A percentile compares a stretch with the other conserved stretches of the same genome.
These are phyloP conservation scores for Eimeria tenella DNA, from an alignment of 169 alveolate genomes.

Conservation along the genomic window DNA sequence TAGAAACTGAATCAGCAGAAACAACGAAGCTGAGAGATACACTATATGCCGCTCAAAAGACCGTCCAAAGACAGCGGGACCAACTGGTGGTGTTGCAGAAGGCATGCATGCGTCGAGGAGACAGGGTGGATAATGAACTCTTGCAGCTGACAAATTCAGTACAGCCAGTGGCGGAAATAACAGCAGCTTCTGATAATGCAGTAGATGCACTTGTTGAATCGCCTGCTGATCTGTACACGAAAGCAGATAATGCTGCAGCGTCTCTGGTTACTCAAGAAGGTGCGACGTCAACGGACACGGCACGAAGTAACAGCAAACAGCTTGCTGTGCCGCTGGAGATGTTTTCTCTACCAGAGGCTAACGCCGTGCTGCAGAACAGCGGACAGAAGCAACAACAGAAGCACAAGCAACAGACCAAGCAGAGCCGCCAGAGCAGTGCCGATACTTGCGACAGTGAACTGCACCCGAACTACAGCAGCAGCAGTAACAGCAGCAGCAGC, in stretches of 20 bases:
- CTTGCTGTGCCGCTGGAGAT: neutral
- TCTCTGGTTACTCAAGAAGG: neutral
- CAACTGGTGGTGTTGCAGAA: conserved; percentile 42
- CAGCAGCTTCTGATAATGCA: neutral
- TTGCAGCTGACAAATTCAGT: neutral
- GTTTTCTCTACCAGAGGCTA: neutral
- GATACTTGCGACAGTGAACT: conserved; percentile 42
- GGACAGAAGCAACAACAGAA: conserved; percentile 7
- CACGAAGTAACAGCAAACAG: neutral
- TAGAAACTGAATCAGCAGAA: conserved; percentile 30
- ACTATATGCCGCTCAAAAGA: conserved; percentile 30
- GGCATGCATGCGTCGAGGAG: conserved; percentile 46
- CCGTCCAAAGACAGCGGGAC: conserved; percentile 40
- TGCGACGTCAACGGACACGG: neutral
- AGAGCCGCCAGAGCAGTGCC: conserved; percentile 60
- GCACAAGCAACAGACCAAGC: neutral
- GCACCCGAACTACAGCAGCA: neutral
- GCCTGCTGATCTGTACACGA: neutral
- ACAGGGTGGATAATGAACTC: conserved; percentile 17
- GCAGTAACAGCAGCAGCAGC: conserved; percentile 41
- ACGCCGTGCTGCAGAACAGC: neutral
- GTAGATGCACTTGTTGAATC: neutral
- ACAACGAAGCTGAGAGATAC: conserved; percentile 34
- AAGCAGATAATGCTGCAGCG: neutral
- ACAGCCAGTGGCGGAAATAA: neutral